Evolutionary conservation across 2,329 filamentous ascomycete genomes (phyloP).

Genomic region (Colletotrichum aenigma): DNA sequence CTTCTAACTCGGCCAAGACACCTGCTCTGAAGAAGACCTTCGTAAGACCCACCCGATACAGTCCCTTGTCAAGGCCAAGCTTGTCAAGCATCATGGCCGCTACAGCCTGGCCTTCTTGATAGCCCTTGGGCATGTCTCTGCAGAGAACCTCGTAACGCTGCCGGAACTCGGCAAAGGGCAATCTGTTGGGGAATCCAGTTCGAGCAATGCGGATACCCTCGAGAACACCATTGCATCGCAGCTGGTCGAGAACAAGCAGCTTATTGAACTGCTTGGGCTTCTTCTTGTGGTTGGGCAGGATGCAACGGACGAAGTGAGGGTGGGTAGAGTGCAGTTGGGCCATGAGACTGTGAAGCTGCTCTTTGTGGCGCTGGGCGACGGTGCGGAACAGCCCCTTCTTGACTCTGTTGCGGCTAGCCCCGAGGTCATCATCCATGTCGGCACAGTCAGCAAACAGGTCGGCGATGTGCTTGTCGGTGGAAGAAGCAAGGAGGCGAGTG

Average conservation of each 20-base stretch:
- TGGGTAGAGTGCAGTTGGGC: slow-evolving; percentile 92
- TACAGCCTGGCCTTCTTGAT: slow-evolving; percentile 87
- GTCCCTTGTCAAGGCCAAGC: slow-evolving; percentile 80
- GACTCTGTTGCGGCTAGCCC: slow-evolving; percentile 75
- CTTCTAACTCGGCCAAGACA: slow-evolving; percentile 94
- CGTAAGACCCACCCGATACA: slow-evolving; percentile 92
- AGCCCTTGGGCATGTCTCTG: slow-evolving; percentile 83
- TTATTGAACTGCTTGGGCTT: slow-evolving; percentile 90
- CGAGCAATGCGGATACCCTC: slow-evolving; percentile 97
- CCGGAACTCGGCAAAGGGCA: slow-evolving; percentile 92
- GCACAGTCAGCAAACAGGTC: slow-evolving; percentile 87
- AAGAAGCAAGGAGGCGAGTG: slow-evolving; percentile 83
- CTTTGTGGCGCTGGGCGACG: slow-evolving; percentile 95
- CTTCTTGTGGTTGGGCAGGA: slow-evolving; percentile 98
- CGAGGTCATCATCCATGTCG: slow-evolving; percentile 75
- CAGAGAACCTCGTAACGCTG: slow-evolving; percentile 96
- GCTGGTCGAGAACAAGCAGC: slow-evolving; percentile 91
- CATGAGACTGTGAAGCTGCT: slow-evolving; percentile 97
- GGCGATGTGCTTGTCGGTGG: slow-evolving; percentile 82
- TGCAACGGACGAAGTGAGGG: slow-evolving; percentile 97
- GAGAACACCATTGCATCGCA: slow-evolving; percentile 99
- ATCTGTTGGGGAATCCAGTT: slow-evolving; percentile 93
- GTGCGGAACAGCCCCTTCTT: slow-evolving; percentile 98
- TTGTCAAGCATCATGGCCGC: slow-evolving; percentile 88
- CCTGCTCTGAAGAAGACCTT: slow-evolving; percentile 99